Conservation (phyloP, 1,139 yeast species). For the Blastobotrys malaysiensis region DNA sequence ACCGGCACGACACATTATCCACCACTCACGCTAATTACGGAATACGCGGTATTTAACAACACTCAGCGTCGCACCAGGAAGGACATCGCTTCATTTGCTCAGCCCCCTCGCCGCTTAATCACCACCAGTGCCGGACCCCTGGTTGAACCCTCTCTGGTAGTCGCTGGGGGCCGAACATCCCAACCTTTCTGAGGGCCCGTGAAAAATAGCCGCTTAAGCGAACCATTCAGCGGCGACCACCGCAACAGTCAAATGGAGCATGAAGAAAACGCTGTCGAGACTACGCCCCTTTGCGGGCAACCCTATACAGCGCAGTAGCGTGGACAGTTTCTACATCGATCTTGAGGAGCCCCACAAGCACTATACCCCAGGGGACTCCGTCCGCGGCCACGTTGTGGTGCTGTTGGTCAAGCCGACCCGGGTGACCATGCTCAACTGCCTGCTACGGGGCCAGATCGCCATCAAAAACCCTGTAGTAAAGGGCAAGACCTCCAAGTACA, state of each 20-base stretch:
- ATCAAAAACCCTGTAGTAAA: constrained; percentile 41
- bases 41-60: no score
- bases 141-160: no score
- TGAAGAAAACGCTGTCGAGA: neutral
- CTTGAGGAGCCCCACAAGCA: constrained; percentile 68
- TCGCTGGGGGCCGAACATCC: neutral
- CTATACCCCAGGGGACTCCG: constrained; percentile 63
- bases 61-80: no score
- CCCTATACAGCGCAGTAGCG: constrained; percentile 1
- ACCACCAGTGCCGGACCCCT: no score
- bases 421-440: constrained; percentile 25
- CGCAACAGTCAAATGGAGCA: neutral
- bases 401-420: constrained; percentile 26
- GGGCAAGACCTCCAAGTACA: constrained; percentile 31
- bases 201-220: neutral
- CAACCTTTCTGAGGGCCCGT: neutral
- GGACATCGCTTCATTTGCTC: no score
- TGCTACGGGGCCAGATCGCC: constrained; percentile 28
- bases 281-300: neutral
- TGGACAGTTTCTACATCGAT: constrained; percentile 57
- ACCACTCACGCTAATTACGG: no score
- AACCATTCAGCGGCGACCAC: neutral
- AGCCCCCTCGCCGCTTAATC: no score
- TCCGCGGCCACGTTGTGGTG: constrained; percentile 38
- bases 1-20: no score